Base-by-base conservation (phyloP, 352 stramenopile genomes). In the Globisporangium cystogenes region DNA sequence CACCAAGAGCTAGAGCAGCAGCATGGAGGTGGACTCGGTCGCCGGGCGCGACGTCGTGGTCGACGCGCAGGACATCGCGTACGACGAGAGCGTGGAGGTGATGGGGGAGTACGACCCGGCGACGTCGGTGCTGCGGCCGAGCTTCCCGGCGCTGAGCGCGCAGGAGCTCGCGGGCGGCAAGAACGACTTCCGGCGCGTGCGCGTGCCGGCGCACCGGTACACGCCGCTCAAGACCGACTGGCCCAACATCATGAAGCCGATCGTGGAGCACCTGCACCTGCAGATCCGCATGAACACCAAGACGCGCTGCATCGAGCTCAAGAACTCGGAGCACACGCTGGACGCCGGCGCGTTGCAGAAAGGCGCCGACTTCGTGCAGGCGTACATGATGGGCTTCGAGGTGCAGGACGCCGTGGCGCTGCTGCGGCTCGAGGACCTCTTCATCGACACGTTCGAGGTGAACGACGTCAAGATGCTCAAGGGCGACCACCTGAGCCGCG, bases 361-460 rank as follows among this genome's bases (percentile, higher is more conserved):
- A 64, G 95, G 84, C 26, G 90, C 91, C 0, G 96, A 99, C 79
- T 99, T 99, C 63, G 89, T 99, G 31, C 86, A 96, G 62, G 97
- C 97, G 27, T 99, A 99, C 71, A 98, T 99, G 94, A 94, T 99
- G 79, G 97, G 97, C 47, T 99, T 99, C 60, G 97, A 99, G 58
- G 95, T 99, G 36, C 86, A 97, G 66, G 93, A 98, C 59, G 91
- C 93, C 0, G 92, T 99, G 24, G 97, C 97, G 23, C 72, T 99
- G 49, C 76, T 99, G 59, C 90, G 97, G 71, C 83, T 99, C 45
- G 97, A 99, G 65, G 97, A 99, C 68, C 71, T 99, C 46, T 99
- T 93, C 60, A 90, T 95, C 59, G 97, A 99, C 71, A 98, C 90
- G 42, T 99, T 99, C 62, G 90, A 99, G 64, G 90, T 99, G 18